A percentile compares a stretch with the other conserved stretches of the same genome.
Evolutionary conservation across 495 filamentous ascomycete species (phyloP).

Genomic region (Elaphomyces granulatus): DNA sequence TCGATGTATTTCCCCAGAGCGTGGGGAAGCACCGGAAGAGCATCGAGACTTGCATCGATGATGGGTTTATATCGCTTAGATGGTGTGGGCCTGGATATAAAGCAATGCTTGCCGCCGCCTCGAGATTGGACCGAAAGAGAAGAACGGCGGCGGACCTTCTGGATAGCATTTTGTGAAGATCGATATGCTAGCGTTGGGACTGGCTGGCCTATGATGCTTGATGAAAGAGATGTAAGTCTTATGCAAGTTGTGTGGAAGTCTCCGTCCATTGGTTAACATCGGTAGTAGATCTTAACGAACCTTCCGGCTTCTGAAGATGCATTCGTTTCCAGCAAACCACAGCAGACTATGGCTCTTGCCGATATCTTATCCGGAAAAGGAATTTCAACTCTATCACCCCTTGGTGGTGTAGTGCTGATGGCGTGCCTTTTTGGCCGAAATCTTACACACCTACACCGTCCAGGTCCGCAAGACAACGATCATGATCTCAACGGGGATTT

Average conservation of each 20-base stretch:
- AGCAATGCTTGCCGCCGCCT: constrained; percentile 73
- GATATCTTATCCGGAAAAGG: constrained; percentile 63
- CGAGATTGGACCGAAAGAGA: constrained; percentile 89
- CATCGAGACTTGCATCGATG: constrained; percentile 69
- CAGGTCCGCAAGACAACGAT: constrained; percentile 66
- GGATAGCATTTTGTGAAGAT: constrained; percentile 83
- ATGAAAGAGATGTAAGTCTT: constrained; percentile 65
- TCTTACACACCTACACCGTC: constrained; percentile 83
- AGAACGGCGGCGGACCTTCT: constrained; percentile 84
- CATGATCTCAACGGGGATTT: constrained; percentile 87
- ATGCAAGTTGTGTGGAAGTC: not conserved
- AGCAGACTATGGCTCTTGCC: constrained; percentile 49
- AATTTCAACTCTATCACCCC: constrained; percentile 55
- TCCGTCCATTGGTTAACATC: not conserved
- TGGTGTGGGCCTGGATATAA: constrained; percentile 75
- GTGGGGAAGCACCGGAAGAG: constrained; percentile 81
- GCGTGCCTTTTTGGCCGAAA: constrained; percentile 90
- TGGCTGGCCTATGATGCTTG: constrained; percentile 90
- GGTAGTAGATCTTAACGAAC: constrained; percentile 61
- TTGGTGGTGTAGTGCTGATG: constrained; percentile 71
- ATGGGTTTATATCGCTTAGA: constrained; percentile 86
- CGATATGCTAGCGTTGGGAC: constrained; percentile 94
- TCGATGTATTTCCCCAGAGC: constrained; percentile 96
- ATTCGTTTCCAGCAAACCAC: constrained; percentile 65
- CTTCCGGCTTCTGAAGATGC: constrained; percentile 75